A percentile compares a stretch with the other conserved stretches of the same genome.
These are phyloP conservation scores for Aechmea fasciata DNA, from an alignment of 176 grass and related monocot genomes.

Conservation along the genomic window DNA sequence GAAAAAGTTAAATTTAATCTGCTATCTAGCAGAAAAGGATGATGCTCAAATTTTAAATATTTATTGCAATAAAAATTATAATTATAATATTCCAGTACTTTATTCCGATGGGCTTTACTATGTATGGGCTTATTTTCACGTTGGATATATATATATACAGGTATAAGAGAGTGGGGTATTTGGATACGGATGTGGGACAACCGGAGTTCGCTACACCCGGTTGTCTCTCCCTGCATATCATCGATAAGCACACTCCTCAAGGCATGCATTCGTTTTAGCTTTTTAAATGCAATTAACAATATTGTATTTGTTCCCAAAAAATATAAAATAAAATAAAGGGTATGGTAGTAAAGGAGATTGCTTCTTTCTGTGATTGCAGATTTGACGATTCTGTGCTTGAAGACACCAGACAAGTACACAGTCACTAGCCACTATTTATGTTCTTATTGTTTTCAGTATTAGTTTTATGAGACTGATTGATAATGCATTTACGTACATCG, in stretches of 20 bases:
- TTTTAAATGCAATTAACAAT: background rate
- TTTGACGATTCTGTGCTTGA: slow-evolving; percentile 51
- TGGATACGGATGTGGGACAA: slow-evolving; percentile 86
- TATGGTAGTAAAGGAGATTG: background rate
- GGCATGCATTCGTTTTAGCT: background rate
- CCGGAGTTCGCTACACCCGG: slow-evolving; percentile 74
- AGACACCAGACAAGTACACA: slow-evolving; percentile 48
- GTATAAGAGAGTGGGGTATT: slow-evolving; percentile 47
- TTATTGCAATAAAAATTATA: no score
- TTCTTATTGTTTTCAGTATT: background rate
- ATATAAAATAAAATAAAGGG: background rate
- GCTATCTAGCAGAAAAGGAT: no score
- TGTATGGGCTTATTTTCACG: no score
- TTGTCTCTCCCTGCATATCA: slow-evolving; percentile 55
- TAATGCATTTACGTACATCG: no score
- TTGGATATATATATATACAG: slow-evolving; percentile 25
- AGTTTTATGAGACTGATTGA: background rate
- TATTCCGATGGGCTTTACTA: no score
- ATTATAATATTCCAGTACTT: no score
- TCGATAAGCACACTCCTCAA: slow-evolving; percentile 43
- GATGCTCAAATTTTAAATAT: no score
- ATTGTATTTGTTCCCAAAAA: background rate
- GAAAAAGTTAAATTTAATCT: no score
- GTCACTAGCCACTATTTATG: background rate
- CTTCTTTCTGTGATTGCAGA: slow-evolving; percentile 27